Evolutionary conservation across 371 early-diverging fungal genomes (phyloP), one percentile per base, ranked within the genome.

Genomic region (Coemansia sp.): DNA sequence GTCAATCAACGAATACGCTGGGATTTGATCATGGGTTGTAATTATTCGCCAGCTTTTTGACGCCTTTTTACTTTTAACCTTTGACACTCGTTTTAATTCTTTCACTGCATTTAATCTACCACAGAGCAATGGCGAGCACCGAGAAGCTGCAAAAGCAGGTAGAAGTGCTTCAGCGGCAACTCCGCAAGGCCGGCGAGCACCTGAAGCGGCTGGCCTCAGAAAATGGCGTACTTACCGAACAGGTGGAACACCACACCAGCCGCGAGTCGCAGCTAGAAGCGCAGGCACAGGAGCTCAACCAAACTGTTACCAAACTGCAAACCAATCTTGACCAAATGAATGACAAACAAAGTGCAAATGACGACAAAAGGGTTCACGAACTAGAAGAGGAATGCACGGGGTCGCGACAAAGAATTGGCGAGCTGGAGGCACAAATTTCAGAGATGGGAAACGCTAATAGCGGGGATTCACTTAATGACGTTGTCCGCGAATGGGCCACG

Each of bases 121-220:
- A 11, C 6, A 11, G 5, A 14, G 22, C 58, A 40, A 77, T 77
- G 77, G 39, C 69, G 22, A 63, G 42, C 6, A 61, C 27, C 37
- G 73, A 72, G 11, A 74, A 77, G 37, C 50, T 77, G 26, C 77
- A 77, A 34, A 77, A 73, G 63, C 77, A 74, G 10, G 72, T 77
- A 0, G 76, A 69, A 18, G 63, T 67, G 14, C 64, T 79, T 0
- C 79, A 75, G 48, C 62, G 63, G 26, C 79, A 79, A 59, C 67
- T 79, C 34, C 77, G 74, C 64, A 79, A 75, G 53, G 79, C 79
- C 2, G 69, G 72, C 50, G 79, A 71, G 48, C 79, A 79, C 52
- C 53, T 79, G 40, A 71, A 76, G 55, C 59, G 66, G 16, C 59
- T 79, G 8, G 72, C 79, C 0, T 21, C 71, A 5, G 79, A 79